A percentile compares a stretch with the other conserved stretches of the same genome.
Evolutionary conservation across 1,139 yeast species (phyloP).

Genomic region (Zhuliangozyma parablackwelliae): DNA sequence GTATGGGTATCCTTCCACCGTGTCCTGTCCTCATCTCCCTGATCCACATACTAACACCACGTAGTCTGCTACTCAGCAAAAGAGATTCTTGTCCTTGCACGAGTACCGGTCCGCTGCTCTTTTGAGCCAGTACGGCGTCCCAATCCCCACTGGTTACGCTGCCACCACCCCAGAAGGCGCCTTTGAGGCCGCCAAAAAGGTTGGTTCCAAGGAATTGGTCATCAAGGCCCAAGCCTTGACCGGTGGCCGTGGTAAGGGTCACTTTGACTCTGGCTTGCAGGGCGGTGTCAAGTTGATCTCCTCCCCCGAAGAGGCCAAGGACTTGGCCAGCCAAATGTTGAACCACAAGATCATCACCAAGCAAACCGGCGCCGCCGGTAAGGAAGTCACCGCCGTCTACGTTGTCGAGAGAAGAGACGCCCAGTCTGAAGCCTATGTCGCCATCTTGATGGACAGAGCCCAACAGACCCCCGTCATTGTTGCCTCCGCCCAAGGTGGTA

Average conservation of each 20-base stretch:
- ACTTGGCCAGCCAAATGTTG: conserved; percentile 85
- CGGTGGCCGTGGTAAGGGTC: conserved; percentile 99
- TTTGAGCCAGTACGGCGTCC: conserved; percentile 76
- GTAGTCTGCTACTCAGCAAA: conserved; percentile 24
- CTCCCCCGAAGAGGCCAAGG: conserved; percentile 82
- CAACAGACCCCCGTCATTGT: conserved; percentile 89
- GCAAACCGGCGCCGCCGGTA: conserved; percentile 97
- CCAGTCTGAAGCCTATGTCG: conserved; percentile 89
- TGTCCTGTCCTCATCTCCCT: too few species aligned
- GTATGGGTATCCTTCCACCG: too few species aligned
- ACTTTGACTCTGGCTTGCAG: conserved; percentile 90
- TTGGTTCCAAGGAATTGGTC: conserved; percentile 76
- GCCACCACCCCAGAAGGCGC: conserved; percentile 91
- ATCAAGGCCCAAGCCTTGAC: conserved; percentile 98
- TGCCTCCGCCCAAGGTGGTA: conserved; percentile 98
- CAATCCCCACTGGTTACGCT: conserved; percentile 88
- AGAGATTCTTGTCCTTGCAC: conserved; percentile 82
- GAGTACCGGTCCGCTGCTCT: conserved; percentile 95
- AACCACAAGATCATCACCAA: conserved; percentile 92
- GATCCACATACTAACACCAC: neutral
- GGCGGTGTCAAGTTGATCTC: conserved; percentile 94
- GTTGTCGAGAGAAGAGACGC: conserved; percentile 94
- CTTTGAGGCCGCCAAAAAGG: conserved; percentile 62
- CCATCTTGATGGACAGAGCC: conserved; percentile 91
- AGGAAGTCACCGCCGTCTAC: conserved; percentile 94